A percentile compares a stretch with the other conserved stretches of the same genome.
phyloP scores from a whole-genome alignment of 139 green algal genomes.

The Chlorella ohadii region DNA sequence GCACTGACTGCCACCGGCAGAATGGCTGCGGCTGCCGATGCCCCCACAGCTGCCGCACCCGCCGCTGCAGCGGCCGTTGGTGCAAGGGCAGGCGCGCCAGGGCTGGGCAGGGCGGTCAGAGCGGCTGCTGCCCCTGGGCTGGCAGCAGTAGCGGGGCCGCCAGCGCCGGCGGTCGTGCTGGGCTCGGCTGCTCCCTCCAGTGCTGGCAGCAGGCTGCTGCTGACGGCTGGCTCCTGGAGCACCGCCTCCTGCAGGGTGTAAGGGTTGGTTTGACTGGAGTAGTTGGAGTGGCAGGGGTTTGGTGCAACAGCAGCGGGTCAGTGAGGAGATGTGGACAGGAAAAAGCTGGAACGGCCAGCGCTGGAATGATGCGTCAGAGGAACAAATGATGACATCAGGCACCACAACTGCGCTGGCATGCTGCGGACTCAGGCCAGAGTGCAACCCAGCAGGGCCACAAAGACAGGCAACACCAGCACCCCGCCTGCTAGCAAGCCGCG shows the following conservation, averaged over 20 bases:
- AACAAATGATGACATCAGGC: no score
- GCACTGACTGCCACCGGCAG: neutral
- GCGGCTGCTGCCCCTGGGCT: neutral
- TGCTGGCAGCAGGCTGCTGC: neutral
- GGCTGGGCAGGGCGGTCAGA: neutral
- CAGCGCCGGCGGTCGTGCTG: no score
- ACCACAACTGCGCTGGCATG: no score
- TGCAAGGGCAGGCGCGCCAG: neutral
- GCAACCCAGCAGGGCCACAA: no score
- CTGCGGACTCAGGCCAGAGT: no score
- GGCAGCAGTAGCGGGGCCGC: neutral
- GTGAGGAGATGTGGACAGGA: no score
- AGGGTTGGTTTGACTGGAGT: no score
- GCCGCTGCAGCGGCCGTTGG: neutral
- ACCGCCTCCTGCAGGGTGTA: slow-evolving; percentile 8
- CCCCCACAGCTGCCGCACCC: neutral
- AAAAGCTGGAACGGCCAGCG: no score
- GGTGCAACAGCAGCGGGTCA: no score
- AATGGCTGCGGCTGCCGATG: neutral
- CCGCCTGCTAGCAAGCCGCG: neutral
- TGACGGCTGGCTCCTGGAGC: neutral
- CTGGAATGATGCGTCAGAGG: no score
- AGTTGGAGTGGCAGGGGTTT: no score
- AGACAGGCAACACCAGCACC: neutral
- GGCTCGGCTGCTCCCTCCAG: slow-evolving; percentile 17